These are phyloP conservation scores for Xylaria intraflava DNA, from an alignment of 495 filamentous ascomycete species.

Conservation along the genomic window DNA sequence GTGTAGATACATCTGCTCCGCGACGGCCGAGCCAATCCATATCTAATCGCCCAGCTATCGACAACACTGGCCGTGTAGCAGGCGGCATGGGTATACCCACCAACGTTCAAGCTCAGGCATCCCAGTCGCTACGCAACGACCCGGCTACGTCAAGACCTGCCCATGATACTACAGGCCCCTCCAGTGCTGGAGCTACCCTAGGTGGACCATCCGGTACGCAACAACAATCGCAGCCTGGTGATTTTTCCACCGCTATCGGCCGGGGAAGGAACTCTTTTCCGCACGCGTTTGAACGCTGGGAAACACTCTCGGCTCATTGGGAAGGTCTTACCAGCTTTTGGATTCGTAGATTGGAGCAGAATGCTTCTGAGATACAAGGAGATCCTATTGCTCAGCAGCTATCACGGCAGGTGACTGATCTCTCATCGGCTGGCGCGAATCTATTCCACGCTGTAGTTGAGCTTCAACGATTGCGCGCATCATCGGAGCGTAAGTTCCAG, in stretches of 20 bases:
- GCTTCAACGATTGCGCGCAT: constrained; percentile 88
- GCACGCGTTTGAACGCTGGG: constrained; percentile 97
- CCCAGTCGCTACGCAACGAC: constrained; percentile 15
- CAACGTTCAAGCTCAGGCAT: constrained; percentile 11
- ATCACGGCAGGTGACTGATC: constrained; percentile 86
- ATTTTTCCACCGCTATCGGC: constrained; percentile 24
- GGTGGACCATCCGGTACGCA: constrained; percentile 18
- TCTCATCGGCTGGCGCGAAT: constrained; percentile 93
- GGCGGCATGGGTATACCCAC: constrained; percentile 15
- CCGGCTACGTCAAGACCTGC: constrained; percentile 9
- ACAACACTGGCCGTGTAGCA: constrained; percentile 11
- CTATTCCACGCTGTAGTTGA: constrained; percentile 97
- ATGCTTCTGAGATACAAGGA: constrained; percentile 71
- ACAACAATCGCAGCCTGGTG: constrained; percentile 18
- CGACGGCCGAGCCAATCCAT: constrained; percentile 24
- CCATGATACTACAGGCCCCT: constrained; percentile 12
- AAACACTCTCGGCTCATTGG: constrained; percentile 94
- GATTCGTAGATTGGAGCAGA: constrained; percentile 87
- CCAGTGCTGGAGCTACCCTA: constrained; percentile 13
- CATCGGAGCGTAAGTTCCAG: constrained; percentile 95
- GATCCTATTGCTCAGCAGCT: constrained; percentile 83
- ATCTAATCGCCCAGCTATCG: constrained; percentile 15
- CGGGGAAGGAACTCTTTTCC: constrained; percentile 61
- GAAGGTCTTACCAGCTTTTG: constrained; percentile 95
- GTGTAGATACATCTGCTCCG: constrained; percentile 26